Base-by-base conservation (phyloP, 495 filamentous ascomycete genomes). In the Penicillium diatomitis region DNA sequence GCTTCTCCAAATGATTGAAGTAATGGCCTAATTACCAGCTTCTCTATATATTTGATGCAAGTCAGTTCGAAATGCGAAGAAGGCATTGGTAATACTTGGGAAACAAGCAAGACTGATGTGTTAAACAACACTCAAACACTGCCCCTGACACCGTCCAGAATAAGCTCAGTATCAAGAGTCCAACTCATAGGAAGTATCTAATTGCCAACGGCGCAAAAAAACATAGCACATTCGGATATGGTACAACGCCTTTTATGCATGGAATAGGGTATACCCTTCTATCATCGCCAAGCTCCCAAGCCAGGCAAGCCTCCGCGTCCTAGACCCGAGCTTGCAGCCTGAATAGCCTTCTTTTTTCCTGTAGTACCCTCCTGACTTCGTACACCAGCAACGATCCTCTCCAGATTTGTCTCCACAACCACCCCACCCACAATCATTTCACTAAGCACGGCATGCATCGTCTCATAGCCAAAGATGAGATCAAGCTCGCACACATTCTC, bases 401-500 rank as follows among this genome's bases (percentile, higher is more conserved):
- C 88, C 48, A 91, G 70, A 59, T 84, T 84, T 32, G 94, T 98
- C 71, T 98, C 92, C 29, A 97, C 82, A 31, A 97, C 94, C 37
- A 96, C 89, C 2, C 92, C 92, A 8, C 94, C 92, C 4, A 96
- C 86, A 46, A 98, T 83, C 87, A 98, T 94, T 78, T 98, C 92
- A 55, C 81, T 80, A 27, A 98, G 73, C 28, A 85, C 80, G 4
- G 92, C 87, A 71, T 98, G 92, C 64, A 97, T 78, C 31, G 88
- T 90, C 77, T 98, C 92, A 64, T 95, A 98, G 56, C 96, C 96
- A 72, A 97, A 98, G 66, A 97, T 98, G 47, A 98, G 76, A 63
- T 98, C 92, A 42, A 98, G 72, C 68, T 98, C 92, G 74, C 92
- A 98, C 28, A 98, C 92, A 58, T 97, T 96, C 72, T 96, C 91